These are phyloP conservation scores for Colletotrichum magnum DNA, from an alignment of 2,329 filamentous ascomycete species.

Conservation along the genomic window DNA sequence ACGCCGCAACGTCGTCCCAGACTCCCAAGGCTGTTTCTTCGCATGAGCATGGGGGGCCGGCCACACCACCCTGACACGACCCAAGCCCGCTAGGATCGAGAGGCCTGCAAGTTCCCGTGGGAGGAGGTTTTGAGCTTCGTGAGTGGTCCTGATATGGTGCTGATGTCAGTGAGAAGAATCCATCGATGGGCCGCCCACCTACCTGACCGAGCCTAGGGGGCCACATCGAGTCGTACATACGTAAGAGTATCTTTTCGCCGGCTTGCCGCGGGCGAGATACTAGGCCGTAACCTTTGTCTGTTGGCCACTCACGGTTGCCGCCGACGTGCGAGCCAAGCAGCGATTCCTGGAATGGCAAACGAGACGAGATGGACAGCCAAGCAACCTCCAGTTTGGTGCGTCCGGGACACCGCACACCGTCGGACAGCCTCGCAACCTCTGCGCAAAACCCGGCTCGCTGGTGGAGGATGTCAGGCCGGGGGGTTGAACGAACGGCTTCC, in stretches of 20 bases:
- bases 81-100: constrained; percentile 38
- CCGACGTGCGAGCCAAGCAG: neutral
- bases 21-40: constrained; percentile 13
- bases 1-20: constrained; percentile 13
- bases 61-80: constrained; percentile 32
- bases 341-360: constrained; percentile 24
- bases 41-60: constrained; percentile 4
- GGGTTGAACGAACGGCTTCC: constrained; percentile 11
- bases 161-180: constrained; percentile 37
- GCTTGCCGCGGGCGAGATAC: constrained; percentile 25
- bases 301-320: constrained; percentile 16
- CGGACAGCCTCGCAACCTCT: neutral
- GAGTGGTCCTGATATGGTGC: constrained; percentile 26
- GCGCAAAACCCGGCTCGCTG: constrained; percentile 27
- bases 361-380: constrained; percentile 22
- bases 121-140: constrained; percentile 12
- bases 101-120: constrained; percentile 36
- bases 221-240: constrained; percentile 32
- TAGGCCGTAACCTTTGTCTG: constrained; percentile 11
- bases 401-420: constrained; percentile 15
- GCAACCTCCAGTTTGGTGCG: neutral
- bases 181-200: constrained; percentile 35
- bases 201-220: constrained; percentile 15
- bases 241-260: constrained; percentile 35
- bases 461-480: constrained; percentile 21